These are phyloP conservation scores for Sarcodon sp. DNA, from an alignment of 768 basidiomycete species.

Conservation along the genomic window DNA sequence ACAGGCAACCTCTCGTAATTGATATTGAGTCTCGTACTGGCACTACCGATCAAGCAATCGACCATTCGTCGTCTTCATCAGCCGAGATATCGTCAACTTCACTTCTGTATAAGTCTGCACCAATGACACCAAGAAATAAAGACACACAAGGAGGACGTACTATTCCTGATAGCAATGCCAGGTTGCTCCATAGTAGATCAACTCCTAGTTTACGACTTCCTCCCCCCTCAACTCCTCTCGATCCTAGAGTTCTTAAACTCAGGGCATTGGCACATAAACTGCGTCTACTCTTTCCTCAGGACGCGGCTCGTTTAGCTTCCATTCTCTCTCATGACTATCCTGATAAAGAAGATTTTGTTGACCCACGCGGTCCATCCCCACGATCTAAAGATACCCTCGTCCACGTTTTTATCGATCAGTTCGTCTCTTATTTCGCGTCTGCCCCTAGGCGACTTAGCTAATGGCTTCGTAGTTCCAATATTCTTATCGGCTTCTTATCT, in stretches of 20 bases:
- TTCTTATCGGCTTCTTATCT: constrained; percentile 71
- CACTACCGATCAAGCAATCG: not conserved
- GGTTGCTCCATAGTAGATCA: constrained; percentile 30
- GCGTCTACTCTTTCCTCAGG: constrained; percentile 41
- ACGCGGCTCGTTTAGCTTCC: constrained; percentile 18
- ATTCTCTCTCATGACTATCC: constrained; percentile 17
- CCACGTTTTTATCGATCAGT: constrained; percentile 49
- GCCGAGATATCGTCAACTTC: constrained; percentile 17
- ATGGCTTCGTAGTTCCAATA: constrained; percentile 53
- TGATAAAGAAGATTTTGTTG: constrained; percentile 16
- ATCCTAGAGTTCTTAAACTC: constrained; percentile 35
- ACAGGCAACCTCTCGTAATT: not conserved
- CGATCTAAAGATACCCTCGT: constrained; percentile 17
- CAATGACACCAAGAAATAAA: constrained; percentile 6
- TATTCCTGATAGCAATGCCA: constrained; percentile 10
- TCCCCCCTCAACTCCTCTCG: constrained; percentile 24
- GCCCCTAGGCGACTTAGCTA: constrained; percentile 1
- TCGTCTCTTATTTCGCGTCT: constrained; percentile 13
- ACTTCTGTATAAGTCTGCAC: constrained; percentile 6
- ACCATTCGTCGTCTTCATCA: constrained; percentile 11
- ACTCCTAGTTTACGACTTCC: constrained; percentile 29
- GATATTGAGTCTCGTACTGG: not conserved
- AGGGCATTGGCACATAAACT: constrained; percentile 44
- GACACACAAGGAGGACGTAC: constrained; percentile 2
- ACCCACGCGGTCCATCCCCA: constrained; percentile 23